Percentiles rank a stretch among this genome's conserved stretches.
phyloP scores from a whole-genome alignment of 768 basidiomycete species.

The Mycena metata region DNA sequence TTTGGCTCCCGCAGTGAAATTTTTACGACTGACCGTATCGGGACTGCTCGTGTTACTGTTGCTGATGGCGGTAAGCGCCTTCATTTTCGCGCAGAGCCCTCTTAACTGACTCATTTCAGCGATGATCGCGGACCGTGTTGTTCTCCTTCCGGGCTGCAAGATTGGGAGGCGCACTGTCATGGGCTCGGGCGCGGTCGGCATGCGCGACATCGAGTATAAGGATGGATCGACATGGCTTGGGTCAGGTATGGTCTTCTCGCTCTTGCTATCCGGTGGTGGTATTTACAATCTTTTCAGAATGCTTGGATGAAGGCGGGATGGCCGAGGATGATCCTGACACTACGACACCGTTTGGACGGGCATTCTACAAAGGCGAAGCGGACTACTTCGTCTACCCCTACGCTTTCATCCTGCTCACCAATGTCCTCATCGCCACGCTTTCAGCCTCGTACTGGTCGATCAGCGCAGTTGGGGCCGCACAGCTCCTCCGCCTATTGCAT shows the following conservation, averaged over 20 bases:
- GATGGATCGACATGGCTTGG: slow-evolving; percentile 64
- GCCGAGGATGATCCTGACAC: slow-evolving; percentile 47
- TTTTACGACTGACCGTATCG: slow-evolving; percentile 59
- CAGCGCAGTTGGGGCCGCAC: slow-evolving; percentile 54
- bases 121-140: slow-evolving; percentile 65
- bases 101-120: slow-evolving; percentile 41
- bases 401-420: slow-evolving; percentile 50
- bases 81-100: background rate
- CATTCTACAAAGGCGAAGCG: slow-evolving; percentile 57
- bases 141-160: slow-evolving; percentile 58
- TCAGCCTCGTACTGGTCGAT: slow-evolving; percentile 60
- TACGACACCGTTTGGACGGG: slow-evolving; percentile 58
- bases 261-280: background rate
- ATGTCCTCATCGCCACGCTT: slow-evolving; percentile 52
- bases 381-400: slow-evolving; percentile 59
- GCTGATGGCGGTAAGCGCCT: slow-evolving; percentile 52
- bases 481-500: slow-evolving; percentile 52
- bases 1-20: slow-evolving; percentile 62
- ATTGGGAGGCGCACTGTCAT: slow-evolving; percentile 58
- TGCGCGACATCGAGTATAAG: slow-evolving; percentile 54
- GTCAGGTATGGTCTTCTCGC: slow-evolving; percentile 47
- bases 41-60: slow-evolving; percentile 55
- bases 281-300: slow-evolving; percentile 15
- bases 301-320: slow-evolving; percentile 32
- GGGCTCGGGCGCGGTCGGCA: slow-evolving; percentile 63